A percentile compares a stretch with the other conserved stretches of the same genome.
Conservation (phyloP, 495 filamentous ascomycete genomes). For the Xylaria intraflava region DNA sequence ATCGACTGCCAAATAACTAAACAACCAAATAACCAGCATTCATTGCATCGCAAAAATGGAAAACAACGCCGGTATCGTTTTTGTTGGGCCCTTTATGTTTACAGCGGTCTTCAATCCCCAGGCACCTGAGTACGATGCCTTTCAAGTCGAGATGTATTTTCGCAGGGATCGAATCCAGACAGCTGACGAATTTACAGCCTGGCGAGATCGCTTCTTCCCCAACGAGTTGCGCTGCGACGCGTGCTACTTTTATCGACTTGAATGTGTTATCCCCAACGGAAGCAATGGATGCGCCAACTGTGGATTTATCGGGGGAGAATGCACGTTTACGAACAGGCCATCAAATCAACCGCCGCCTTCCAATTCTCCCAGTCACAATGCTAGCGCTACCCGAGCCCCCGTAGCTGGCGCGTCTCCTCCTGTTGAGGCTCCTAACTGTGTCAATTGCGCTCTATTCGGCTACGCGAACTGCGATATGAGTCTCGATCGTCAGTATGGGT, state of each 20-base stretch:
- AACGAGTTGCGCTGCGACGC: background rate
- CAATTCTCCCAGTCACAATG: background rate
- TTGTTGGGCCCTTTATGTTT: background rate
- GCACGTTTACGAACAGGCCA: background rate
- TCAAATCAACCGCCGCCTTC: background rate
- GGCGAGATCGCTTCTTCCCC: background rate
- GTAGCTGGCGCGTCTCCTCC: background rate
- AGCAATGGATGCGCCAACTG: background rate
- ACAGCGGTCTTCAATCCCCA: background rate
- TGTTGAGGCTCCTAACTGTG: background rate
- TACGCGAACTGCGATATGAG: background rate
- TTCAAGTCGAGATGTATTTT: background rate
- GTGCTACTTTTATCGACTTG: background rate
- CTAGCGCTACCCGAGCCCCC: background rate
- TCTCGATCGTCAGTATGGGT: background rate
- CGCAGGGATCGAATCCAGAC: background rate
- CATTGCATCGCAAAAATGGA: background rate
- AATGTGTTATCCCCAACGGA: background rate
- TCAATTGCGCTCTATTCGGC: background rate
- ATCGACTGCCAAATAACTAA: no score
- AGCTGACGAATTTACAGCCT: background rate
- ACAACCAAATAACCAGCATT: background rate
- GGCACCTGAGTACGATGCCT: background rate
- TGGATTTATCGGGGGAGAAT: background rate
- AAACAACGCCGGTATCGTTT: no score